Percentiles rank a stretch among this genome's conserved stretches.
Evolutionary conservation across 768 basidiomycete genomes (phyloP).

Genomic region (Rhodotorula paludigena): DNA sequence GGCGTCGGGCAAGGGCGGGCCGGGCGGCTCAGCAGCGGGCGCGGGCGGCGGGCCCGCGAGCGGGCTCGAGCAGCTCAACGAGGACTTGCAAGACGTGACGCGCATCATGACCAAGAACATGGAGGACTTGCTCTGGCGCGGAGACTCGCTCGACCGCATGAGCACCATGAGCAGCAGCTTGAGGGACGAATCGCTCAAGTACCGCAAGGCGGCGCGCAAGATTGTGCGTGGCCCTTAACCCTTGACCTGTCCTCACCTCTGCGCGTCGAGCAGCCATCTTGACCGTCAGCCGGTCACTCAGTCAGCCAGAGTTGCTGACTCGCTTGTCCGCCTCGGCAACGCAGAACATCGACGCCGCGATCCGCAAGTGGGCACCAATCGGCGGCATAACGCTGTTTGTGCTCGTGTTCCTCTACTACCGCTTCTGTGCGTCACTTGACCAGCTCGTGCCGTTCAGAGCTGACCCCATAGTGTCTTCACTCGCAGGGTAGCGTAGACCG

Average conservation of each 20-base stretch:
- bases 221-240: slow-evolving; percentile 49
- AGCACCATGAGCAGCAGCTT: slow-evolving; percentile 90
- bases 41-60: slow-evolving; percentile 48
- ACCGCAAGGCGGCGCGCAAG: slow-evolving; percentile 88
- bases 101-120: slow-evolving; percentile 99
- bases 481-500: background rate
- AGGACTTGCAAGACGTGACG: slow-evolving; percentile 95
- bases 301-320: background rate
- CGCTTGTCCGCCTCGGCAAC: background rate
- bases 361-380: slow-evolving; percentile 91
- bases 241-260: background rate
- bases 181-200: slow-evolving; percentile 93
- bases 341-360: slow-evolving; percentile 65
- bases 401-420: slow-evolving; percentile 64
- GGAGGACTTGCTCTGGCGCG: slow-evolving; percentile 97
- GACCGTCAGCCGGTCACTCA: background rate
- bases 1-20: slow-evolving; percentile 55
- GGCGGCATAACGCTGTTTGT: slow-evolving; percentile 61
- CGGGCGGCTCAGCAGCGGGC: slow-evolving; percentile 55
- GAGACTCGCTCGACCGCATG: slow-evolving; percentile 97
- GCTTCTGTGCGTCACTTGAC: slow-evolving; percentile 45
- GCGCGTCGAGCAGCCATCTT: slow-evolving; percentile 1
- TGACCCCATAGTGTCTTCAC: too few species aligned
- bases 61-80: slow-evolving; percentile 79
- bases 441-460: too few species aligned